Evolutionary conservation across 257 asterid species (phyloP), one percentile per base, ranked within the genome.

Genomic region (Salvia splendens): DNA sequence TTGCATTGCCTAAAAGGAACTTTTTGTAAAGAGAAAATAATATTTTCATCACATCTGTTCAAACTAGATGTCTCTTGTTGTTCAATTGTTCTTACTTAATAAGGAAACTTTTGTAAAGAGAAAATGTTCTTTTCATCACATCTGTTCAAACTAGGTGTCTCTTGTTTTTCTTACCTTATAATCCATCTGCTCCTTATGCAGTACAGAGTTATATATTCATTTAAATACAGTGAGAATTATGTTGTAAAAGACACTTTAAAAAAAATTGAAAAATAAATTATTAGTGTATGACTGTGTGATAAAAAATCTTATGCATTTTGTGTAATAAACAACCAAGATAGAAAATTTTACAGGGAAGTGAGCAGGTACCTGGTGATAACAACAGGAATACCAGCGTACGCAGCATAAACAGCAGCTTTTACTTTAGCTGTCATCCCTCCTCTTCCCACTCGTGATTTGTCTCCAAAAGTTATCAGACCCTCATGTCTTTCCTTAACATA

Each of bases 341-440:
- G 41, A 28, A 38, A 46, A 20, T 36, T 47, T 10, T 36, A 58
- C n/a, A 32, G 15, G 47, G 20, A 24, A 45, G 14, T 62, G 68
- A 24, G 65, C 12, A 38, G 49, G 40, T 84, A 90, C 97, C 96
- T 90, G 64, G 97, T 78, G 72, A 90, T 79, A 64, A 90, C 83
- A 74, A 90, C 97, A 57, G 97, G 97, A 49, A 85, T 83, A 43
- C 97, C 97, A 61, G 92, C 84, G 73, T 86, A 80, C 10, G 97
- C 85, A 38, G 97, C 95, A 69, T 80, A 77, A 68, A 83, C 84
- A 32, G 97, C 92, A 80, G 96, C 94, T 82, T 86, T 90, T 40
- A 90, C 97, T 83, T 90, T 88, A 52, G 97, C 97, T 24, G 86
- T 76, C 97, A 90, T 90, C 38, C 97, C 97, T 12, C 97, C 97